Evolutionary conservation across 331 rosid species (phyloP), one percentile per base, ranked within the genome.

Genomic region (Phaseolus coccineus): DNA sequence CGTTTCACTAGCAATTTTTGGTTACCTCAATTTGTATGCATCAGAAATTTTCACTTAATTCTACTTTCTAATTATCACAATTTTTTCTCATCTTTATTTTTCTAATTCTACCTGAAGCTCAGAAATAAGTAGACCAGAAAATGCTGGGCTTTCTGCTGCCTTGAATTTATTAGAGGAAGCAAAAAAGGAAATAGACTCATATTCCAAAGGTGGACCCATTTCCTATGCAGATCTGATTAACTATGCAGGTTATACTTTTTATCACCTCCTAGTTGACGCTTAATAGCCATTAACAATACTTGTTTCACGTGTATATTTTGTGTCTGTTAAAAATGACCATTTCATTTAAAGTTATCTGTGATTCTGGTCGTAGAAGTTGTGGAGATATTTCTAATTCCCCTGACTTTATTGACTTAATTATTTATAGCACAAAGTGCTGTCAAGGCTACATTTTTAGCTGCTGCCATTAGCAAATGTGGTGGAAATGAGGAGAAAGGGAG

Each of bases 71-170:
- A 39, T 58, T 50, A 81, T 62, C 52, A 59, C 76, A 66, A 66
- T 74, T 6, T 84, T 56, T 68, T 77, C 58, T 48, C 48, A 55
- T 22, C 55, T 40, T 50, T 82, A 67, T 75, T 53, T 81, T 84
- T 56, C 70, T 84, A 63, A 48, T 69, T 86, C 79, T 51, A 81
- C 84, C 24, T 87, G 88, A 88, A 95, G 99, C 88, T 88, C 97
- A 90, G 99, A 95, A 91, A 89, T 91, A 82, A 86, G 88, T 86
- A 93, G 99, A 88, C 90, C 99, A 72, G 99, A 96, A 86, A 96
- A 96, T 69, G 79, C 86, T 79, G 91, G 92, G 44, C 87, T 96
- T 48, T 77, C 94, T 55, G 84, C 88, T 39, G 93, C 99, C 80
- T 64, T 96, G 80, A 90, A 82, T 80, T 87, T 96, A 8, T 9